Evolutionary conservation across 23 red algal species (phyloP).

Genomic region (Agarophyton chilense): DNA sequence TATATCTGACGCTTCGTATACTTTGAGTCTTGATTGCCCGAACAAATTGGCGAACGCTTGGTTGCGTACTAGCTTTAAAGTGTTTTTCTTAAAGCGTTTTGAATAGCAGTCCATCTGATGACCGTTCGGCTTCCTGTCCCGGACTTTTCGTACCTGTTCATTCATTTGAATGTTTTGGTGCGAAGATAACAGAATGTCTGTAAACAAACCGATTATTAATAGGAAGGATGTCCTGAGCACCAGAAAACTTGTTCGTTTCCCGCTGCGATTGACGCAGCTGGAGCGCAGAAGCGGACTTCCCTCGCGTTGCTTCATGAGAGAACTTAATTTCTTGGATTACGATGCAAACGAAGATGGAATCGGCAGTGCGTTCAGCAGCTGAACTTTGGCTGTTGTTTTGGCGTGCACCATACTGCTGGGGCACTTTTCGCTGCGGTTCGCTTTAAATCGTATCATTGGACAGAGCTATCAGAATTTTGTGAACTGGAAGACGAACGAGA

Average conservation of each 20-base stretch:
- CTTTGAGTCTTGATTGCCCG: neutral
- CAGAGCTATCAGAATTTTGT: no score
- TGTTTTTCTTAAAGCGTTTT: neutral
- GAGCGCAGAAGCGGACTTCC: neutral
- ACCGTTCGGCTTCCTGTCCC: neutral
- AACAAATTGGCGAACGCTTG: conserved; percentile 22
- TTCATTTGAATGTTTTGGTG: neutral
- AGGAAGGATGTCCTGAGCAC: neutral
- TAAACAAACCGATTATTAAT: neutral
- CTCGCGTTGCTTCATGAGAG: neutral
- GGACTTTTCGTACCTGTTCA: neutral
- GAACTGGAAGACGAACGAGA: no score
- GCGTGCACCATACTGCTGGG: no score
- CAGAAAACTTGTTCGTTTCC: neutral
- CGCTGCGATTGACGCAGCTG: neutral
- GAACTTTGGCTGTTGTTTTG: no score
- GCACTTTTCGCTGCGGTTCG: no score
- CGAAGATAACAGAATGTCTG: neutral
- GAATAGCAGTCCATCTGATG: conserved; percentile 23
- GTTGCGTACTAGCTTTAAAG: conserved; percentile 14
- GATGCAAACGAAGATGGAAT: no score
- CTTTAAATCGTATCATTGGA: no score
- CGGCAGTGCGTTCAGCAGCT: no score
- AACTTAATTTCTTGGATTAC: no score
- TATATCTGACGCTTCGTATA: conserved; percentile 55